Percentiles rank a stretch among this genome's conserved stretches.
phyloP scores from a whole-genome alignment of 2,329 filamentous ascomycete genomes.

The Davidsoniella australis region DNA sequence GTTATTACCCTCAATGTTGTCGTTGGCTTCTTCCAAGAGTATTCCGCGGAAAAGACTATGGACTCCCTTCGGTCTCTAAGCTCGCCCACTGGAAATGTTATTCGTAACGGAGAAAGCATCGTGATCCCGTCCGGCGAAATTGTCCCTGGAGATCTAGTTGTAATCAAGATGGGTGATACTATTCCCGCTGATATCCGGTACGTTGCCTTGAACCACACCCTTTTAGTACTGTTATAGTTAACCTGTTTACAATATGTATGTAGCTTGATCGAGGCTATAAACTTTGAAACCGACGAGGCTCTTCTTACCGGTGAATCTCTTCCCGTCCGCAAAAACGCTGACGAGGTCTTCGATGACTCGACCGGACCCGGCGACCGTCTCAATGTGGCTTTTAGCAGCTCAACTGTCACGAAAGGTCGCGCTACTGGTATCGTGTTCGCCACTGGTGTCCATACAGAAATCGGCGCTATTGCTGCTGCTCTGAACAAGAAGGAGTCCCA shows the following conservation, averaged over 20 bases:
- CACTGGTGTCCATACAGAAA: constrained; percentile 42
- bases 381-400: constrained; percentile 39
- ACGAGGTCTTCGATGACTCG: constrained; percentile 22
- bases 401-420: constrained; percentile 39
- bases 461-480: constrained; percentile 36
- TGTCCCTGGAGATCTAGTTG: constrained; percentile 39
- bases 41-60: constrained; percentile 26
- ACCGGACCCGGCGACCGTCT: constrained; percentile 32
- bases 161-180: constrained; percentile 33
- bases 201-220: neutral
- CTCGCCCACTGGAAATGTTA: constrained; percentile 22
- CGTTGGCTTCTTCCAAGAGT: constrained; percentile 29
- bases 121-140: constrained; percentile 22
- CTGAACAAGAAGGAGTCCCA: constrained; percentile 36
- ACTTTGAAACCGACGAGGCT: constrained; percentile 46
- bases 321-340: constrained; percentile 32
- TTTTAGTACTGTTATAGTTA: constrained; percentile 19
- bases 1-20: constrained; percentile 36
- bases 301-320: constrained; percentile 43
- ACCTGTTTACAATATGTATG: too few relatives aligned
- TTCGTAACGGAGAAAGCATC: constrained; percentile 22
- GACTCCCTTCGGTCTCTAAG: constrained; percentile 22
- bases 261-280: constrained; percentile 35
- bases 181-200: constrained; percentile 37
- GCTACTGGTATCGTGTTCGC: constrained; percentile 41